Percentiles rank a stretch among this genome's conserved stretches.
Evolutionary conservation across 768 basidiomycete species (phyloP).

Genomic region (Xanthoconium stramineum): DNA sequence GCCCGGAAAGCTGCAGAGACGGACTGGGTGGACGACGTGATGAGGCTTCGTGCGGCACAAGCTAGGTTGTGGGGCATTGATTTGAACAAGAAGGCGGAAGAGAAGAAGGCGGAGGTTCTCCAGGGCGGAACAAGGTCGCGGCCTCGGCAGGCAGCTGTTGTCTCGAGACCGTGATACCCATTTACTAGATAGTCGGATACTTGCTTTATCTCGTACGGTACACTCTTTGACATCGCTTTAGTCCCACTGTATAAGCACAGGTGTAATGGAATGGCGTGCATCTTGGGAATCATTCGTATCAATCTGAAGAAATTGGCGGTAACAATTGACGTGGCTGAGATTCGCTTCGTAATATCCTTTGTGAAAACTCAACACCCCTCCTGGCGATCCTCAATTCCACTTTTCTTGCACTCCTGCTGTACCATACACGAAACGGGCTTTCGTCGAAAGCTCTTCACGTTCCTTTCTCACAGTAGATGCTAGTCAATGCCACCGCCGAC

Average conservation of each 20-base stretch:
- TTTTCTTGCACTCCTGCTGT: background rate
- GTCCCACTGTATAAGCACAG: conserved; percentile 1
- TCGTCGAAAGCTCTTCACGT: conserved; percentile 18
- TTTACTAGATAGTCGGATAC: background rate
- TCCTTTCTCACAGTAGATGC: conserved; percentile 27
- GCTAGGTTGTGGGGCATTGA: conserved; percentile 38
- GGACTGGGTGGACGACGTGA: conserved; percentile 70
- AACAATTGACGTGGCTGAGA: conserved; percentile 3
- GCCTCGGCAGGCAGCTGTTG: conserved; percentile 20
- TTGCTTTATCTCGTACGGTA: conserved; percentile 12
- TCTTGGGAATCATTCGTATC: no score
- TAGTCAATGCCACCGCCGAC: conserved; percentile 72
- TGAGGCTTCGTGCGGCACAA: conserved; percentile 36
- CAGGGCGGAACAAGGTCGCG: conserved; percentile 32
- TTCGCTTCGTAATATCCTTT: no score
- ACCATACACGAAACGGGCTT: conserved; percentile 15
- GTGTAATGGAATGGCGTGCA: no score
- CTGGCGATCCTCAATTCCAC: background rate
- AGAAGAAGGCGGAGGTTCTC: conserved; percentile 19
- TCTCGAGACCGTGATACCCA: conserved; percentile 16
- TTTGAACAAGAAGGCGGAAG: conserved; percentile 26
- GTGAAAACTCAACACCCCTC: no score
- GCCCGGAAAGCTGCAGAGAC: conserved; percentile 46
- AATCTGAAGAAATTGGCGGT: background rate
- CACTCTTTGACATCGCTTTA: background rate